Conservation (phyloP, 2,329 filamentous ascomycete genomes). For the Pseudogymnoascus sp. region DNA sequence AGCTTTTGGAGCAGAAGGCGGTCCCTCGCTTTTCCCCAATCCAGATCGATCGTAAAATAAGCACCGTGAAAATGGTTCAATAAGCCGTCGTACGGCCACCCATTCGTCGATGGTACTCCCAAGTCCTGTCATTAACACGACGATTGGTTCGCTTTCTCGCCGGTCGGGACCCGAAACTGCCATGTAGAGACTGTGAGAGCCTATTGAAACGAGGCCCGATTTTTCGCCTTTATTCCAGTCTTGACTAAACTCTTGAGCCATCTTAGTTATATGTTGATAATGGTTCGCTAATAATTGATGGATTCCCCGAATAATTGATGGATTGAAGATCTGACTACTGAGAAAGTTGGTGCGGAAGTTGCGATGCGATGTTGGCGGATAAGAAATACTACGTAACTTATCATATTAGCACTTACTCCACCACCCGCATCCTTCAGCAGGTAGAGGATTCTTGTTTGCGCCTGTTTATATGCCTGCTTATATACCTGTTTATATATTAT, state of each 20-base stretch:
- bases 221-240: conserved; percentile 13
- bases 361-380: not conserved
- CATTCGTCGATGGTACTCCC: conserved; percentile 20
- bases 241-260: not conserved
- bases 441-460: not conserved
- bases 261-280: not conserved
- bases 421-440: not conserved
- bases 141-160: conserved; percentile 16
- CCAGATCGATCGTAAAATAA: conserved; percentile 22
- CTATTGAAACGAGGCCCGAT: conserved; percentile 17
- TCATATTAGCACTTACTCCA: not conserved
- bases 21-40: conserved; percentile 17
- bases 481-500: not conserved
- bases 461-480: not conserved
- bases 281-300: not conserved
- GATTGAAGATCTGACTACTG: not conserved
- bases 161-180: conserved; percentile 19
- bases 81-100: conserved; percentile 18
- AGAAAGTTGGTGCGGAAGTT: not conserved
- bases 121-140: conserved; percentile 21
- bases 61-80: conserved; percentile 17
- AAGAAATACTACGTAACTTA: not conserved
- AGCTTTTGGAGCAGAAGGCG: not conserved
- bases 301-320: not conserved
- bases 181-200: conserved; percentile 18